Evolutionary conservation across 345 rosid species (phyloP).

Genomic region (Clausena lansium): DNA sequence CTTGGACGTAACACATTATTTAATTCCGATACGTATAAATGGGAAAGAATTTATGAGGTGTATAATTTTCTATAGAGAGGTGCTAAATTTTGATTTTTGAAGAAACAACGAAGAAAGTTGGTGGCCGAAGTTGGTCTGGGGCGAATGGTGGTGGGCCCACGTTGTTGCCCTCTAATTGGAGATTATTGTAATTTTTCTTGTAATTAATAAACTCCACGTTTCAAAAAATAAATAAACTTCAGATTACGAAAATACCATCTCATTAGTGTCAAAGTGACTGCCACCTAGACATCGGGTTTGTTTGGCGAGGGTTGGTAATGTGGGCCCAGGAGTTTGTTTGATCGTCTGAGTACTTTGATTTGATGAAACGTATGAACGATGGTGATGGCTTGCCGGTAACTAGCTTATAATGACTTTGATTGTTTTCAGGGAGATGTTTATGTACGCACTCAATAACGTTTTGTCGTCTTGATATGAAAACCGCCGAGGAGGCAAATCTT

Average conservation of each 20-base stretch:
- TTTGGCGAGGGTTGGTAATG: slow-evolving; percentile 13
- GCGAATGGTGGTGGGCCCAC: slow-evolving; percentile 21
- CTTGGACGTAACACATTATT: background rate
- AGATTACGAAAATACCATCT: background rate
- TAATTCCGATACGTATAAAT: too few species aligned
- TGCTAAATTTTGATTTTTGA: background rate
- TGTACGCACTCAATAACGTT: too few species aligned
- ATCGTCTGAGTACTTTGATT: background rate
- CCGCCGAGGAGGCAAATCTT: too few species aligned
- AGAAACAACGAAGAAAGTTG: slow-evolving; percentile 16
- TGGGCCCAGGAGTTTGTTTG: background rate
- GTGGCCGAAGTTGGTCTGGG: slow-evolving; percentile 29
- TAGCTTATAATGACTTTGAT: background rate
- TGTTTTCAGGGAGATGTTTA: too few species aligned
- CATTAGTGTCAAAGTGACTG: background rate
- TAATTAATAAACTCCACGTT: background rate
- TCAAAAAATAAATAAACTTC: background rate
- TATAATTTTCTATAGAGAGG: background rate
- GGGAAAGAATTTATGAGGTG: background rate
- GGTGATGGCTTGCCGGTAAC: background rate
- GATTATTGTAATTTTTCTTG: background rate
- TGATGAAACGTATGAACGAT: background rate
- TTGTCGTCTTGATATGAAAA: too few species aligned
- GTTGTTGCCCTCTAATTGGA: background rate
- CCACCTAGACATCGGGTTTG: background rate